Evolutionary conservation across 495 filamentous ascomycete genomes (phyloP), one percentile per base, ranked within the genome.

Genomic region (Geoglossum glabrum): DNA sequence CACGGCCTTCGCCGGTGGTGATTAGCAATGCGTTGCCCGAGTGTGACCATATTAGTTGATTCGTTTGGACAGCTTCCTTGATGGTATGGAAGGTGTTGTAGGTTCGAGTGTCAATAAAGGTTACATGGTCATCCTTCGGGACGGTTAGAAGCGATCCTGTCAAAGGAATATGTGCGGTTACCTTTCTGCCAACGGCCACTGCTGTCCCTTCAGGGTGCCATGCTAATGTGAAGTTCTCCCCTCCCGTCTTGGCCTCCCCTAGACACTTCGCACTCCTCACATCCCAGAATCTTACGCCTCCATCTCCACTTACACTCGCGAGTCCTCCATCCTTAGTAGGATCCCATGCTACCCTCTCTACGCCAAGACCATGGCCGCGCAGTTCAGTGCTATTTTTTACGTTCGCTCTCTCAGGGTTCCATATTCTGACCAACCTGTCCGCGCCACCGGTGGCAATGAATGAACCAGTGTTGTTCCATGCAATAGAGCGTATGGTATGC

Each of bases 231-330:
- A 93, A 86, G 9, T 87, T 85, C 65, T 85, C 83, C 7, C 87
- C 87, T 33, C 83, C 81, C n/a, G 85, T 79, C 66, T 85, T 86
- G 1, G 90, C 73, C 59, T 85, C 84, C 62, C 86, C 88, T 36
- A 86, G 77, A 56, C 84, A 86, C 4, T 70, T 76, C 68, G 87
- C 90, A 25, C 78, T 86, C 61, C 89, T 77, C 19, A 94, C 87
- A 66, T 98, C 93, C 92, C 92, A 98, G 61, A 98, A 81, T 60
- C 84, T 80, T 59, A 94, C 84, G 17, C 84, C 82, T 0, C 90
- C 90, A 68, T 97, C 92, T 11, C 74, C 77, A 25, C 85, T 85
- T 61, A 87, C 81, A 63, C 87, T 95, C 43, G 86, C 90, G 4
- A 98, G 71, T 68, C 94, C 88, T 6, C 86, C 84, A 61, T 96